Evolutionary conservation across 2,329 filamentous ascomycete species (phyloP).

Genomic region (Monilinia fructicola): DNA sequence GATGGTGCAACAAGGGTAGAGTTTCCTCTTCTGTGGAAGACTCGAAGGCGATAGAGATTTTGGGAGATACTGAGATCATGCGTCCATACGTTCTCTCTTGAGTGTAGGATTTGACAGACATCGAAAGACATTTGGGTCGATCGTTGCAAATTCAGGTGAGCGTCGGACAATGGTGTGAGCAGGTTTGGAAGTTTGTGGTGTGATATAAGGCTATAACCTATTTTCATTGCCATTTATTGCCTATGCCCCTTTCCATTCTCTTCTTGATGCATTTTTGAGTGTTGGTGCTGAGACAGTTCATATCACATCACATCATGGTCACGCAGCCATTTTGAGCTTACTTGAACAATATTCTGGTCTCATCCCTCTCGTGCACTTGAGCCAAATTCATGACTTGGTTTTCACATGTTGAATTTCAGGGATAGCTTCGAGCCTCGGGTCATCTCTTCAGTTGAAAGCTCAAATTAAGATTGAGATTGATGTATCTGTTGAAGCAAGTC

Average conservation of each 20-base stretch:
- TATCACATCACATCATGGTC: constrained; percentile 3
- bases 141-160: constrained; percentile 1
- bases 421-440: background rate
- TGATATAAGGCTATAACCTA: background rate
- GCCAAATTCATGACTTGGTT: background rate
- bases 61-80: background rate
- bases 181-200: background rate
- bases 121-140: background rate
- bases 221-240: background rate
- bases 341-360: background rate
- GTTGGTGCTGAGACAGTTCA: background rate
- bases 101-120: background rate
- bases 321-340: background rate
- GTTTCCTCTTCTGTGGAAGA: background rate
- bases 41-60: background rate
- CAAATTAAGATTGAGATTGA: background rate
- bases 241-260: background rate
- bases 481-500: background rate
- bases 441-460: background rate
- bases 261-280: background rate
- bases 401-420: no score
- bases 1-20: background rate
- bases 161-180: background rate
- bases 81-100: background rate
- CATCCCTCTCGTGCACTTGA: background rate